Conservation (phyloP, 1,284 basidiomycete genomes). For the Xerocomus nothofagi region DNA sequence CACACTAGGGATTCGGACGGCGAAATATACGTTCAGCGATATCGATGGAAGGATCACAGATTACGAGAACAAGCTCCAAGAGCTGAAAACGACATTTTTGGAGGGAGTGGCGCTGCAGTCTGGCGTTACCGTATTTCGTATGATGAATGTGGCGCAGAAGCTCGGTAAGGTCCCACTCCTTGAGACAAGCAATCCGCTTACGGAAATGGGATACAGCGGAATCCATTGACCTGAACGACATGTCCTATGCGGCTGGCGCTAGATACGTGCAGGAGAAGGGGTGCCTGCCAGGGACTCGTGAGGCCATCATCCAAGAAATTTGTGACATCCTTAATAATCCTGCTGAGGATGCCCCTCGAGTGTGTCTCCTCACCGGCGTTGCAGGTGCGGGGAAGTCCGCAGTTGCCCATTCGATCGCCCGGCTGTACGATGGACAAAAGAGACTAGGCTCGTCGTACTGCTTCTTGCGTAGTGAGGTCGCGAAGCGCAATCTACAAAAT, state of each 20-base stretch:
- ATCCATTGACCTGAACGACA: not conserved
- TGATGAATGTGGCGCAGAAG: not conserved
- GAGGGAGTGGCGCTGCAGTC: not conserved
- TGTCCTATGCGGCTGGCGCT: not conserved
- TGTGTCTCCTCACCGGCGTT: slow-evolving; percentile 1
- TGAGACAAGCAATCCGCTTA: not conserved
- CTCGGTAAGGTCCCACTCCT: not conserved
- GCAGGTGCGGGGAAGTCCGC: not conserved
- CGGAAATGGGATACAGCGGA: not conserved
- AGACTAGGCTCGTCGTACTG: slow-evolving; percentile 4
- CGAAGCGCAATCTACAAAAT: slow-evolving; percentile 4
- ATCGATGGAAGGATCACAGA: not conserved
- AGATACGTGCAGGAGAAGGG: slow-evolving; percentile 1
- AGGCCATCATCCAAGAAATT: not conserved
- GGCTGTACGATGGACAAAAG: slow-evolving; percentile 1
- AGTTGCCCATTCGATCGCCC: not conserved
- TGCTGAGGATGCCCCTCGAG: not conserved
- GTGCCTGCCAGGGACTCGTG: not conserved
- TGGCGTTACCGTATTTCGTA: slow-evolving; percentile 1
- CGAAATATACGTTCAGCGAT: not conserved
- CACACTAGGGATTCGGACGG: slow-evolving; percentile 5
- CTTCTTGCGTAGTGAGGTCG: not conserved
- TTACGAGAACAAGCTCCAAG: slow-evolving; percentile 1
- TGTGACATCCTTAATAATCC: not conserved
- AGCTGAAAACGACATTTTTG: not conserved